These are phyloP conservation scores for Cytospora paraplurivora DNA, from an alignment of 2,329 filamentous ascomycete species.

Conservation along the genomic window DNA sequence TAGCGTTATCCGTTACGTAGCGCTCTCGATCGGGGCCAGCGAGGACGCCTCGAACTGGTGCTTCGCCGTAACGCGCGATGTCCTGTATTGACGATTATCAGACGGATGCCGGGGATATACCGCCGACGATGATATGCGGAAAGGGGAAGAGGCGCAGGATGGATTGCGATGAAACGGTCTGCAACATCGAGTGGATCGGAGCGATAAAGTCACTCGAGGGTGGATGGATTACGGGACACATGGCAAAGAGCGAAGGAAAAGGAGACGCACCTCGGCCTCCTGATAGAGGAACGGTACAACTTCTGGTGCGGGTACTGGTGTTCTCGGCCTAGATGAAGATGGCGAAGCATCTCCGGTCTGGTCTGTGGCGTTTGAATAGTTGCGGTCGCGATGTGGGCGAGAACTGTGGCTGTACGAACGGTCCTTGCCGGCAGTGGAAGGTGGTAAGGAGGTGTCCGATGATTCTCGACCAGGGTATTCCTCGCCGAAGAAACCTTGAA, in stretches of 20 bases:
- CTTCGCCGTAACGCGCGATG: slow-evolving; percentile 75
- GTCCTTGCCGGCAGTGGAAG: slow-evolving; percentile 56
- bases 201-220: slow-evolving; percentile 31
- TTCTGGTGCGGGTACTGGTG: slow-evolving; percentile 85
- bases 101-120: slow-evolving; percentile 7
- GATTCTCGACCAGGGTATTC: slow-evolving; percentile 76
- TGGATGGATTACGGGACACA: slow-evolving; percentile 31
- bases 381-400: slow-evolving; percentile 69
- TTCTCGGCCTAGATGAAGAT: slow-evolving; percentile 74
- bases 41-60: slow-evolving; percentile 71
- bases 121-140: slow-evolving; percentile 12
- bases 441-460: slow-evolving; percentile 69
- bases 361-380: slow-evolving; percentile 77
- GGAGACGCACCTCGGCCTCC: slow-evolving; percentile 68
- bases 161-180: slow-evolving; percentile 30
- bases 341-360: slow-evolving; percentile 75
- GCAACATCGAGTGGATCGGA: slow-evolving; percentile 28
- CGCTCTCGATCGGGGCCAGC: slow-evolving; percentile 71
- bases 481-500: slow-evolving; percentile 91
- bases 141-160: slow-evolving; percentile 22
- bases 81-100: slow-evolving; percentile 52
- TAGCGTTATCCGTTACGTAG: slow-evolving; percentile 54
- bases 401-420: slow-evolving; percentile 61
- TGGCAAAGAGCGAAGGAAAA: slow-evolving; percentile 30
- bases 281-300: slow-evolving; percentile 98